phyloP scores from a whole-genome alignment of 164 flowering plant species.

The Vitis rotundifolia region DNA sequence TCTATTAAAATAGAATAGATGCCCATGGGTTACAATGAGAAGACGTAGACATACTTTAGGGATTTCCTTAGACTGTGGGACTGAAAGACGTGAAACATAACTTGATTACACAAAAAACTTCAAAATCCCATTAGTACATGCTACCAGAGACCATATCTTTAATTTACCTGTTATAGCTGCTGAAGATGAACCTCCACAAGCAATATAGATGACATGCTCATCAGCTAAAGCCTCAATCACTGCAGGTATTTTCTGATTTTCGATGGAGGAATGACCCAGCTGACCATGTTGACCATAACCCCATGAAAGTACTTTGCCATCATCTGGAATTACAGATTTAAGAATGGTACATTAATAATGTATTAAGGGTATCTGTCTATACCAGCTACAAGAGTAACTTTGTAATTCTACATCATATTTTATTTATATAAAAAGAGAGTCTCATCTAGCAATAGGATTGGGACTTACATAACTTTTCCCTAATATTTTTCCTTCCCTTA shows the following conservation, averaged over 20 bases:
- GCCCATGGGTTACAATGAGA: not conserved
- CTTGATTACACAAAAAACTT: not conserved
- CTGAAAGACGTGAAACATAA: too few species aligned
- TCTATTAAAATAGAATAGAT: too few species aligned
- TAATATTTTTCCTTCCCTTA: too few species aligned
- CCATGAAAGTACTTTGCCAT: conserved; percentile 88
- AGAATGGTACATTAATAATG: not conserved
- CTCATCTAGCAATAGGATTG: too few species aligned
- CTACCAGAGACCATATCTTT: not conserved
- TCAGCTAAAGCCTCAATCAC: conserved; percentile 63
- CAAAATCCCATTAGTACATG: not conserved
- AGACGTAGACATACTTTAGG: not conserved
- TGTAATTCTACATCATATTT: too few species aligned
- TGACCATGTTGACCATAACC: conserved; percentile 98
- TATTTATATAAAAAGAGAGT: too few species aligned
- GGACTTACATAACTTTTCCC: too few species aligned
- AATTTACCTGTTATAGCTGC: conserved; percentile 83
- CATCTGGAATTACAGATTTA: conserved; percentile 44
- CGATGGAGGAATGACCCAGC: conserved; percentile 69
- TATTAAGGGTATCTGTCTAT: too few species aligned
- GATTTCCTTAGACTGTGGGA: not conserved
- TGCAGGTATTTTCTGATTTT: conserved; percentile 66
- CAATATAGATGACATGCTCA: conserved; percentile 51
- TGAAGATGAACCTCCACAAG: conserved; percentile 87
- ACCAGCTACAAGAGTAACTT: too few species aligned